Evolutionary conservation across 805 yeast genomes (phyloP).

Genomic region (Hemisphaericaspora nanyangensis): DNA sequence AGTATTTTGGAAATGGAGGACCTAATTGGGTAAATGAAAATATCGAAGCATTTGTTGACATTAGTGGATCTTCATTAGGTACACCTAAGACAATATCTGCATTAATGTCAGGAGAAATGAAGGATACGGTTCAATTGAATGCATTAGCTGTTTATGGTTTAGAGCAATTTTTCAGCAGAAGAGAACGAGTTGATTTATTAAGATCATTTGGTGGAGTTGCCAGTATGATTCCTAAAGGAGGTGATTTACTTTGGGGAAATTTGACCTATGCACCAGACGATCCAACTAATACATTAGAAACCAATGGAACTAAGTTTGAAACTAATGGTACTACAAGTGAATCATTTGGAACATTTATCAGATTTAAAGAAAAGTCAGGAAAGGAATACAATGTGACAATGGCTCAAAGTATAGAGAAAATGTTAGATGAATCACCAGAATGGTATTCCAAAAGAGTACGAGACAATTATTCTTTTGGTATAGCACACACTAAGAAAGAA

Average conservation of each 20-base stretch:
- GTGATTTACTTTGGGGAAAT: constrained; percentile 85
- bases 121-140: constrained; percentile 92
- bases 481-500: constrained; percentile 58
- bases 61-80: constrained; percentile 87
- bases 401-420: constrained; percentile 59
- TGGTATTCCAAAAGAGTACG: constrained; percentile 69
- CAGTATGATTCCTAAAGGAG: constrained; percentile 96
- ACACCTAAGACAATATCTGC: constrained; percentile 95
- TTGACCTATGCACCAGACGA: constrained; percentile 70
- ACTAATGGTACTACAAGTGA: constrained; percentile 28
- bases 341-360: constrained; percentile 66
- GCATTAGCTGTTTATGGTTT: constrained; percentile 90
- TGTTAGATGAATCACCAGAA: constrained; percentile 62
- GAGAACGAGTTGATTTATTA: constrained; percentile 82
- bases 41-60: constrained; percentile 76
- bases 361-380: constrained; percentile 43
- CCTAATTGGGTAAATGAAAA: constrained; percentile 80
- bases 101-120: constrained; percentile 95
- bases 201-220: constrained; percentile 92
- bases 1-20: constrained; percentile 87
- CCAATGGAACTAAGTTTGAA: constrained; percentile 5
- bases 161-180: constrained; percentile 87
- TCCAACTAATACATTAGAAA: constrained; percentile 27
- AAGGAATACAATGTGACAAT: constrained; percentile 53
- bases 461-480: constrained; percentile 76